Evolutionary conservation across 345 rosid species (phyloP), one percentile per base, ranked within the genome.

Genomic region (Clausena lansium): DNA sequence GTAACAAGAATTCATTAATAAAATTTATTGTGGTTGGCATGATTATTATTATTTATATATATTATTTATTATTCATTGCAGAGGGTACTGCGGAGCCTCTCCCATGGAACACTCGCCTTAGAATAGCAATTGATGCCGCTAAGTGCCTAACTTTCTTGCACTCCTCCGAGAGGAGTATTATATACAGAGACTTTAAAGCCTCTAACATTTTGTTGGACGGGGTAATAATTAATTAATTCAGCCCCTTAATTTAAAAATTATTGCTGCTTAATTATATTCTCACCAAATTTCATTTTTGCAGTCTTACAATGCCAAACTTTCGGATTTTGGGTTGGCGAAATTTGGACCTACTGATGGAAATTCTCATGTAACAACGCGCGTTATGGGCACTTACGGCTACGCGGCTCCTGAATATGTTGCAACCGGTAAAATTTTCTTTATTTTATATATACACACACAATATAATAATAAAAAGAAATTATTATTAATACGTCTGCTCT

Each of bases 401-500:
- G 95, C 97, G 13, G 98, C 97, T 58, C 98, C 97, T 0, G 98
- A 93, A 62, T 93, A 94, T 70, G 84, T 93, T n/a, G 91, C 93
- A 10, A 90, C 96, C 6, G 98, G 98, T 91, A 86, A 69, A 17
- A 30, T 11, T 35, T 25, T 7, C 22, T 22, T 45, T 17, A 1
- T 52, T 14, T 17, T 52, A 52, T 5, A 52, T 19, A 52, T 52
- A 50, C 2, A 7, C 0, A 38, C 7, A 1, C 41, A 2, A 0
- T 9, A 39, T 39, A 0, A 39, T 39, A 30, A 30, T 30, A 30
- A 30, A 33, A 33, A 33, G 4, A 41, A 45, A 45, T 45, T 45
- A 45, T 45, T 11, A 8, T 45, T 11, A 11, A 41, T 41, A 13
- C 50, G 17, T 45, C 50, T 3, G 15, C 50, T 13, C 50, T 45